Base-by-base conservation (phyloP, 73 alveolate genomes). In the Paramecium octaurelia region DNA sequence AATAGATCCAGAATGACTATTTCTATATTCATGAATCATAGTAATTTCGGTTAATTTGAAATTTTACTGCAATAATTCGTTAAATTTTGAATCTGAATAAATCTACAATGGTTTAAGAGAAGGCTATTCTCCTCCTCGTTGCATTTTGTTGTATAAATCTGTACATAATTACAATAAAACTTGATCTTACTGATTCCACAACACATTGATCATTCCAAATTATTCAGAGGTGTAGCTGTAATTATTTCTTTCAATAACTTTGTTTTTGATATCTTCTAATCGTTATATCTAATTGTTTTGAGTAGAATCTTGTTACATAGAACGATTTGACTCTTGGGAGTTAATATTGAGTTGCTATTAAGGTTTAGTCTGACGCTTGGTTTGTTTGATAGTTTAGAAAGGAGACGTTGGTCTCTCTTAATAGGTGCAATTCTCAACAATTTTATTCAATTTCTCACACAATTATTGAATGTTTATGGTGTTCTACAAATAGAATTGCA, bases 351-450 rank as follows among this genome's bases (percentile, higher is more conserved):
- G 4, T 73, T 34, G 31, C 6, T 29, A 29, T 16, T 73, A 20
- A 6, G 87, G 60, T 36, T 36, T 36, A 14, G 35, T 3, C 35
- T 11, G 7, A 29, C 24, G 46, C 14, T 54, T 54, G 11, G 27
- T 8, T 27, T 68, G 11, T 75, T 75, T 75, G 21, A 75, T 12
- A 14, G 58, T 34, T 40, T 75, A 40, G 34, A 75, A 75, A 14
- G 88, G 88, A 11, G 88, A 75, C 3, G 58, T 75, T 16, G 88
- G 88, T 75, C 88, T 75, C 14, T 75, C 42, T 12, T 34, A n/a
- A 16, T 75, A 34, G 1, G 42, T 21, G 9, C 38, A 21, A 34
- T 75, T 34, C n/a, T 75, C 88, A 75, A 75, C 40, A 34, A 75
- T 75, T 75, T 36, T 75, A 18, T 36, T 36, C 35, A 75, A 36